A percentile compares a stretch with the other conserved stretches of the same genome.
These are phyloP conservation scores for Maudiozyma saulgeensis DNA, from an alignment of 805 yeast genomes.

Conservation along the genomic window DNA sequence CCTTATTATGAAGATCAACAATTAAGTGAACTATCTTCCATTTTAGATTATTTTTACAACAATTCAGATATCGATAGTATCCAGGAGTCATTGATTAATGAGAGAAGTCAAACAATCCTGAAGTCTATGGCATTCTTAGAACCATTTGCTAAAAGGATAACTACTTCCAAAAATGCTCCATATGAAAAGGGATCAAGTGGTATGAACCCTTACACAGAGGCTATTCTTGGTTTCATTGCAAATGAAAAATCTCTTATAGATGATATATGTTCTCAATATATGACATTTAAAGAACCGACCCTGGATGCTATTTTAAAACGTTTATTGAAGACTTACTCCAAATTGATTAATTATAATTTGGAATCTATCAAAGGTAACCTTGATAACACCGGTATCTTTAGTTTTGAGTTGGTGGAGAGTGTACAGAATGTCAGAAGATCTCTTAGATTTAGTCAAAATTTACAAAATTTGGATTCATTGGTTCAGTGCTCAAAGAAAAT, in stretches of 20 bases:
- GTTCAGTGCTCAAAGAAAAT: slow-evolving; percentile 19
- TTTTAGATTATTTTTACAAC: slow-evolving; percentile 38
- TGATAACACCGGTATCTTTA: slow-evolving; percentile 41
- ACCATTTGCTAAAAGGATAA: slow-evolving; percentile 35
- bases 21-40: slow-evolving; percentile 31
- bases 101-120: slow-evolving; percentile 34
- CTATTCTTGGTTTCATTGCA: slow-evolving; percentile 39
- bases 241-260: slow-evolving; percentile 40
- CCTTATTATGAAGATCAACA: slow-evolving; percentile 32
- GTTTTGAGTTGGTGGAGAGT: slow-evolving; percentile 51
- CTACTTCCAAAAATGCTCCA: slow-evolving; percentile 34
- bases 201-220: slow-evolving; percentile 43
- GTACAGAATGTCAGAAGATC: slow-evolving; percentile 30
- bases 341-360: slow-evolving; percentile 32
- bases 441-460: slow-evolving; percentile 20
- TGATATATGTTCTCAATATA: slow-evolving; percentile 33
- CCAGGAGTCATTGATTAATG: slow-evolving; percentile 33
- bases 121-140: slow-evolving; percentile 39
- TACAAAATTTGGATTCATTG: slow-evolving; percentile 17
- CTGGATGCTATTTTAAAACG: slow-evolving; percentile 30
- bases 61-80: slow-evolving; percentile 25
- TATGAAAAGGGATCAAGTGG: slow-evolving; percentile 58
- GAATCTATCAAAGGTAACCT: slow-evolving; percentile 34
- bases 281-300: slow-evolving; percentile 20
- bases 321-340: slow-evolving; percentile 31